phyloP scores from a whole-genome alignment of 352 stramenopile species.

The Phytophthora vignae region DNA sequence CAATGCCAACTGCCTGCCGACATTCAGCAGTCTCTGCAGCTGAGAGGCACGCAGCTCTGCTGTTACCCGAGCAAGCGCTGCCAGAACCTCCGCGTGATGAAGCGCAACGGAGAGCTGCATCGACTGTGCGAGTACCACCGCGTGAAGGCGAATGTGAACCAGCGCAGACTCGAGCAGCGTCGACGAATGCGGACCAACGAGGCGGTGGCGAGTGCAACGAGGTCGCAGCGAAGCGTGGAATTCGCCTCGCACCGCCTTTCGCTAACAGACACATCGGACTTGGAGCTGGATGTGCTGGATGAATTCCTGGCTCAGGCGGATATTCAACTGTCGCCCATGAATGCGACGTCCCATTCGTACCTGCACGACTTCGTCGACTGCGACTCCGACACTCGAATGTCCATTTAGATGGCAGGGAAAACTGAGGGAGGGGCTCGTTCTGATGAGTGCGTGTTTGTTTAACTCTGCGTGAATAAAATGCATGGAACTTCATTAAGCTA shows the following conservation, averaged over 20 bases:
- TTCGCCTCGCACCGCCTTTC: constrained; percentile 34
- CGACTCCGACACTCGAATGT: constrained; percentile 24
- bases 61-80: constrained; percentile 53
- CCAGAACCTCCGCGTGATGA: constrained; percentile 47
- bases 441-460: neutral
- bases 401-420: constrained; percentile 15
- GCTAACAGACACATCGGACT: constrained; percentile 7
- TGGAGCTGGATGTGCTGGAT: constrained; percentile 33
- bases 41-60: constrained; percentile 28
- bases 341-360: neutral
- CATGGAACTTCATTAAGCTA: neutral
- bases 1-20: constrained; percentile 1
- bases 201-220: constrained; percentile 34
- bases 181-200: constrained; percentile 19
- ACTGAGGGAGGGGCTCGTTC: neutral
- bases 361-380: constrained; percentile 17
- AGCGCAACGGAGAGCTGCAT: constrained; percentile 54
- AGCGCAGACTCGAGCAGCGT: constrained; percentile 30
- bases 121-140: constrained; percentile 33
- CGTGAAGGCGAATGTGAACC: constrained; percentile 31
- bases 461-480: neutral
- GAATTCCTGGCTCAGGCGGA: constrained; percentile 39
- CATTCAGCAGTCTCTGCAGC: constrained; percentile 22
- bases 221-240: constrained; percentile 4
- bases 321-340: constrained; percentile 33